These are phyloP conservation scores for Protomyces pachydermus DNA, from an alignment of 1,139 yeast genomes.

Conservation along the genomic window DNA sequence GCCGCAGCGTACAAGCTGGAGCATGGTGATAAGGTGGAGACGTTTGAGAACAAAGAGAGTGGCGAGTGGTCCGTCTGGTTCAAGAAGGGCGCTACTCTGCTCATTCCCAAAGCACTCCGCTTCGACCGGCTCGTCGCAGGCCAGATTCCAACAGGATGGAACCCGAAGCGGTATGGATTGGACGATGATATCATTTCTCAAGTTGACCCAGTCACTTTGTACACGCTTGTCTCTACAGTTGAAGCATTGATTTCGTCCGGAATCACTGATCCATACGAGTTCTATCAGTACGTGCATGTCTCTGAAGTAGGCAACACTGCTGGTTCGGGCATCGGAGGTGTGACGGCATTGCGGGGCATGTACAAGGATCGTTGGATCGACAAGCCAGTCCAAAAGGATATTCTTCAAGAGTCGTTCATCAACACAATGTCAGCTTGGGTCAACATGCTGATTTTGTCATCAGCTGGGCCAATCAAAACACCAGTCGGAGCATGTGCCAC, in stretches of 20 bases:
- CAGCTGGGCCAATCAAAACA: conserved; percentile 98
- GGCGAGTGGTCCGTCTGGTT: conserved; percentile 90
- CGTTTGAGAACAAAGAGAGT: conserved; percentile 78
- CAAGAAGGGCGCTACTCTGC: conserved; percentile 86
- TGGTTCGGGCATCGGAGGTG: conserved; percentile 99
- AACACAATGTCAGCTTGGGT: conserved; percentile 99
- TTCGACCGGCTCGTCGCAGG: conserved; percentile 97
- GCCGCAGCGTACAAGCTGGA: conserved; percentile 91
- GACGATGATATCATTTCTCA: conserved; percentile 87
- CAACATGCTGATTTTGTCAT: conserved; percentile 89
- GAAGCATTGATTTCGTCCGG: conserved; percentile 93
- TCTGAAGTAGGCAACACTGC: conserved; percentile 99
- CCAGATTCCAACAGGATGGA: conserved; percentile 98
- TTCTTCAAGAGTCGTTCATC: conserved; percentile 94
- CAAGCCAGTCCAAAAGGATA: conserved; percentile 91
- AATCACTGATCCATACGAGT: conserved; percentile 95
- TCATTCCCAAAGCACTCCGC: conserved; percentile 90
- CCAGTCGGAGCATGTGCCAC: conserved; percentile 99
- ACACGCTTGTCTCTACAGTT: conserved; percentile 85
- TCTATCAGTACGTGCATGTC: conserved; percentile 95
- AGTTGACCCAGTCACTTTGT: conserved; percentile 93
- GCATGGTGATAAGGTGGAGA: conserved; percentile 91
- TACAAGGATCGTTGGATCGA: conserved; percentile 90
- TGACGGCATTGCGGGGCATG: conserved; percentile 93
- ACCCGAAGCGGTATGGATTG: conserved; percentile 90